phyloP scores from a whole-genome alignment of 208 protist genomes.

The Leishmania major region DNA sequence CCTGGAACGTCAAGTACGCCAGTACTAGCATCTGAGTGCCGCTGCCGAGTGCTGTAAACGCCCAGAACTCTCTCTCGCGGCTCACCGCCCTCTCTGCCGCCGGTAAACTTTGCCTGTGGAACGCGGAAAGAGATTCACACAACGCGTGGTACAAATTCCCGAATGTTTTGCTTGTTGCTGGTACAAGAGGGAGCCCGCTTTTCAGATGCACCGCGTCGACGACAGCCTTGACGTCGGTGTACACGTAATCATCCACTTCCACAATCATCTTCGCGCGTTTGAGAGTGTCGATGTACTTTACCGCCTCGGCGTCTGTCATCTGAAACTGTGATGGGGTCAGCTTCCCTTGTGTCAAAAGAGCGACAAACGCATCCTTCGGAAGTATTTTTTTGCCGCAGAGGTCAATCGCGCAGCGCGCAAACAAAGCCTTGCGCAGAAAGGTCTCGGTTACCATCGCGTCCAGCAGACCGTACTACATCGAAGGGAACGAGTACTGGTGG shows the following conservation, averaged over 20 bases:
- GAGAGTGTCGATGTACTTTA: conserved; percentile 42
- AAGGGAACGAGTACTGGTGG: background rate
- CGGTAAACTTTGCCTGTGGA: background rate
- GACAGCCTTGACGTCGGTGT: conserved; percentile 41
- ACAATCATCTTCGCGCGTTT: conserved; percentile 39
- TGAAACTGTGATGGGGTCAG: conserved; percentile 36
- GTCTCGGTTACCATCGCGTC: conserved; percentile 9
- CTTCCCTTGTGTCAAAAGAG: conserved; percentile 35
- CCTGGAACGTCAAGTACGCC: conserved; percentile 76
- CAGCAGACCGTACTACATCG: background rate
- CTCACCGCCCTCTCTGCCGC: conserved; percentile 23
- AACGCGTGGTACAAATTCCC: conserved; percentile 1
- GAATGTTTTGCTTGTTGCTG: conserved; percentile 12
- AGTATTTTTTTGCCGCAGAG: conserved; percentile 34
- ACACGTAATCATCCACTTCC: conserved; percentile 36
- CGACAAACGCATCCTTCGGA: conserved; percentile 37
- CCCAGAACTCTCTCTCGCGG: conserved; percentile 66
- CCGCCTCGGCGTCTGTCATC: conserved; percentile 56
- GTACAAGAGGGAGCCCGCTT: conserved; percentile 46
- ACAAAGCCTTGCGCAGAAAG: conserved; percentile 25
- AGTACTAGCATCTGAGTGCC: conserved; percentile 73
- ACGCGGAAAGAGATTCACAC: conserved; percentile 2
- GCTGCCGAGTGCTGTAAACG: conserved; percentile 52
- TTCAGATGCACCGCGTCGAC: conserved; percentile 67
- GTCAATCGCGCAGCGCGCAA: conserved; percentile 26